Evolutionary conservation across 345 rosid genomes (phyloP).

Genomic region (Gossypium sturtianum): DNA sequence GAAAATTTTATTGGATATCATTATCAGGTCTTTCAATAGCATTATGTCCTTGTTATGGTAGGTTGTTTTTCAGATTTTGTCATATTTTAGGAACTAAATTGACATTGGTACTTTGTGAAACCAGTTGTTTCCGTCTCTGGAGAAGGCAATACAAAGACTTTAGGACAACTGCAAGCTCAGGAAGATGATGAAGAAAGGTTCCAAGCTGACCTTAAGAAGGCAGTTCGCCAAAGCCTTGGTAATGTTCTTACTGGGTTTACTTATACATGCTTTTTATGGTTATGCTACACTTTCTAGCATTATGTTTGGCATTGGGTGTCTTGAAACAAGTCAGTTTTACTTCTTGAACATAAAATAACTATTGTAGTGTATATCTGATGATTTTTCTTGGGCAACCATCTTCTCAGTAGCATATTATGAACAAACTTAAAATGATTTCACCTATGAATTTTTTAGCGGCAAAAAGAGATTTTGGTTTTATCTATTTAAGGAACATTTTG

Average conservation of each 20-base stretch:
- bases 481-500: not conserved
- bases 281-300: conserved; percentile 1
- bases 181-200: conserved; percentile 91
- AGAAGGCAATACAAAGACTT: conserved; percentile 55
- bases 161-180: conserved; percentile 72
- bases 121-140: conserved; percentile 26
- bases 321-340: not conserved
- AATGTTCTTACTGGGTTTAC: conserved; percentile 19
- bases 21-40: not conserved
- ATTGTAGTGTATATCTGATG: not conserved
- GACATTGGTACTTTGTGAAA: conserved; percentile 11
- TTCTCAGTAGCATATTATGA: not conserved
- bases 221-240: conserved; percentile 93
- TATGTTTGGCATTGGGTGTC: not conserved
- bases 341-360: not conserved
- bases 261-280: not conserved
- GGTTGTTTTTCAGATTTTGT: not conserved
- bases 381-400: not conserved
- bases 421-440: not conserved
- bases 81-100: conserved; percentile 1
- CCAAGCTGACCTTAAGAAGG: conserved; percentile 84
- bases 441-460: not conserved
- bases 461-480: not conserved
- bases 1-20: not conserved
- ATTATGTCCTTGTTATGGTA: not conserved